Evolutionary conservation across 192 early-diverging fungal species (phyloP).

Genomic region (Coemansia sp.): DNA sequence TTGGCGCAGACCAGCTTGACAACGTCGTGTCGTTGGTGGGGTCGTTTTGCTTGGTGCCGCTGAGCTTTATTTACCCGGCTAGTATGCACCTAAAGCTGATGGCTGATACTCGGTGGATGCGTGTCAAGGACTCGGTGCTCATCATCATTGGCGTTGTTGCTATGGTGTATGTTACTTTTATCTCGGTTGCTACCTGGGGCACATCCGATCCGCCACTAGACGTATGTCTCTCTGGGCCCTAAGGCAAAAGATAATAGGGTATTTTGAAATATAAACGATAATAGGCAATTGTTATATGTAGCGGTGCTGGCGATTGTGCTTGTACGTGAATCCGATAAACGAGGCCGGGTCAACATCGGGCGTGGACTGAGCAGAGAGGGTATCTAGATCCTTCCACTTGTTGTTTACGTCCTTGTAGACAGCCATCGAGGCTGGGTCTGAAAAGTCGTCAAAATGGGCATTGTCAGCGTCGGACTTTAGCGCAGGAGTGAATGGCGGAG

Average conservation of each 20-base stretch:
- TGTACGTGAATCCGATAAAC: slow-evolving; percentile 83
- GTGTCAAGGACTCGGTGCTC: slow-evolving; percentile 63
- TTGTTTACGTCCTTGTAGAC: slow-evolving; percentile 63
- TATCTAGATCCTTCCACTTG: slow-evolving; percentile 54
- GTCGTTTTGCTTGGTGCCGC: slow-evolving; percentile 75
- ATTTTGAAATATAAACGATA: neutral
- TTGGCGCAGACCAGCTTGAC: slow-evolving; percentile 79
- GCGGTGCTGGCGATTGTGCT: slow-evolving; percentile 53
- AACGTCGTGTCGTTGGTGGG: slow-evolving; percentile 86
- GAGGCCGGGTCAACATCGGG: slow-evolving; percentile 72
- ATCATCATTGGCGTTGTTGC: slow-evolving; percentile 73
- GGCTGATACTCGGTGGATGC: slow-evolving; percentile 53
- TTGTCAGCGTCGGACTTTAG: slow-evolving; percentile 72
- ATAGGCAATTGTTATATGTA: slow-evolving; percentile 20
- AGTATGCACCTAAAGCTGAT: slow-evolving; percentile 80
- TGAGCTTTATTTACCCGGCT: slow-evolving; percentile 87
- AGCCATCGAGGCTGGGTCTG: slow-evolving; percentile 62
- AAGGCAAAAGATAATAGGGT: neutral
- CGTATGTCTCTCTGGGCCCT: slow-evolving; percentile 26
- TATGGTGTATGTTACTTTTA: slow-evolving; percentile 81
- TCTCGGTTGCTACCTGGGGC: slow-evolving; percentile 47
- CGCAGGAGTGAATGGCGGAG: slow-evolving; percentile 74
- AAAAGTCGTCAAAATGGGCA: slow-evolving; percentile 80
- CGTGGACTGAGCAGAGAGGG: slow-evolving; percentile 31
- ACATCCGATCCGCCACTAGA: slow-evolving; percentile 39